Conservation (phyloP, 257 asterid genomes). For the Solanum chmielewskii region DNA sequence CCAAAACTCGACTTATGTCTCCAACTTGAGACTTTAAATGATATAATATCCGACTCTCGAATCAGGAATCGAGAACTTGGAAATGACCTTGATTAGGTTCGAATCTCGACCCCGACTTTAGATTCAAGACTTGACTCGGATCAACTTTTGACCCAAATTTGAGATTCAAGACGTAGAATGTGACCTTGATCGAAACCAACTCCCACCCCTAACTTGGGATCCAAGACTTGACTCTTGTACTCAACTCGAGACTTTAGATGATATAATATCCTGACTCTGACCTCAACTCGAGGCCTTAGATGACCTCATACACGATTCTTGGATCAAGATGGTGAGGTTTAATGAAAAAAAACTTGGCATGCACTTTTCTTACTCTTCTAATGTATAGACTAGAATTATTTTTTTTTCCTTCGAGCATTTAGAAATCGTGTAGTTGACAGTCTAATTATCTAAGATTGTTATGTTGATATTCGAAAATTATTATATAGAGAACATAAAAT, state of each 20-base stretch:
- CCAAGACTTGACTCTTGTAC: too few relatives aligned
- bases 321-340: neutral
- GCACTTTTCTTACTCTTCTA: neutral
- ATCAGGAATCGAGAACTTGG: too few relatives aligned
- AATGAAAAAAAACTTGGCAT: neutral
- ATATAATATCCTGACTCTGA: neutral
- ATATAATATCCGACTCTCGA: neutral
- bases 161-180: too few relatives aligned
- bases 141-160: neutral
- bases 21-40: neutral
- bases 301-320: too few relatives aligned
- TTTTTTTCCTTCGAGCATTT: neutral
- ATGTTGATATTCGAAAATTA: accelerated
- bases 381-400: neutral
- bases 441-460: too few relatives aligned
- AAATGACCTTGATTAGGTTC: neutral
- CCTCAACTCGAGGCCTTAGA: neutral
- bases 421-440: too few relatives aligned
- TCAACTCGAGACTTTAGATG: too few relatives aligned
- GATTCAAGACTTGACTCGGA: neutral
- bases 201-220: too few relatives aligned
- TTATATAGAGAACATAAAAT: neutral
- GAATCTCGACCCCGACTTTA: neutral
- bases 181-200: too few relatives aligned
- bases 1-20: too few relatives aligned